Conservation (phyloP, 495 filamentous ascomycete species). For the Penicillium canescens region DNA sequence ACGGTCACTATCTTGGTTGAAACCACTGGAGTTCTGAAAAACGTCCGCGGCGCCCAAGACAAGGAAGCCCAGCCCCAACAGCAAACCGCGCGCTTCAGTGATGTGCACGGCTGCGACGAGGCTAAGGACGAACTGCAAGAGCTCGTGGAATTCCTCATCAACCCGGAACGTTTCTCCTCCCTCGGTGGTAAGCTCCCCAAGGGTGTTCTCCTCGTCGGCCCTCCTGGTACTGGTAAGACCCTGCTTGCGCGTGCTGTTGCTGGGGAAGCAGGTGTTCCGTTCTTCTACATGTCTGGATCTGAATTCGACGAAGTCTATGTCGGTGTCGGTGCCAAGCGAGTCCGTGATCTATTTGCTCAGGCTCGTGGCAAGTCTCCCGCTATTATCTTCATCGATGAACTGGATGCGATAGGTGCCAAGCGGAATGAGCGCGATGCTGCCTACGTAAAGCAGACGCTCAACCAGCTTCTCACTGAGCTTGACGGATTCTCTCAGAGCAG, state of each 20-base stretch:
- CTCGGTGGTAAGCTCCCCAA: slow-evolving; percentile 96
- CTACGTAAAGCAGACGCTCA: slow-evolving; percentile 96
- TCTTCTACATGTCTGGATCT: slow-evolving; percentile 99
- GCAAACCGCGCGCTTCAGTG: slow-evolving; percentile 86
- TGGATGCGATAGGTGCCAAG: slow-evolving; percentile 94
- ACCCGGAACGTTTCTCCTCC: slow-evolving; percentile 85
- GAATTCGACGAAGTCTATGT: slow-evolving; percentile 99
- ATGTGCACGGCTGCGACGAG: slow-evolving; percentile 97
- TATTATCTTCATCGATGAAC: slow-evolving; percentile 97
- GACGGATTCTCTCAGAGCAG: slow-evolving; percentile 95
- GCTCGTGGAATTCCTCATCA: slow-evolving; percentile 91
- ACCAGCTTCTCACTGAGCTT: slow-evolving; percentile 96
- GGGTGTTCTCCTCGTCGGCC: slow-evolving; percentile 91
- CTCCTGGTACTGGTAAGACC: slow-evolving; percentile 98
- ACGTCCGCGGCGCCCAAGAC: slow-evolving; percentile 65
- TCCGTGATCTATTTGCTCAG: slow-evolving; percentile 88
- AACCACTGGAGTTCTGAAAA: slow-evolving; percentile 72
- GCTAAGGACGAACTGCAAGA: slow-evolving; percentile 98
- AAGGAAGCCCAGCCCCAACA: slow-evolving; percentile 87
- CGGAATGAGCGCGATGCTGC: slow-evolving; percentile 90
- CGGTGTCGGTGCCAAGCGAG: slow-evolving; percentile 95
- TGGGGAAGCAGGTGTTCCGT: slow-evolving; percentile 94
- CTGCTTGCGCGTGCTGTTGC: slow-evolving; percentile 93
- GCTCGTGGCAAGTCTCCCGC: slow-evolving; percentile 89
- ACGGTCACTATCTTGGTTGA: slow-evolving; percentile 80